Evolutionary conservation across 2,329 filamentous ascomycete species (phyloP), one percentile per base, ranked within the genome.

Genomic region (Thermomyces lanuginosus): DNA sequence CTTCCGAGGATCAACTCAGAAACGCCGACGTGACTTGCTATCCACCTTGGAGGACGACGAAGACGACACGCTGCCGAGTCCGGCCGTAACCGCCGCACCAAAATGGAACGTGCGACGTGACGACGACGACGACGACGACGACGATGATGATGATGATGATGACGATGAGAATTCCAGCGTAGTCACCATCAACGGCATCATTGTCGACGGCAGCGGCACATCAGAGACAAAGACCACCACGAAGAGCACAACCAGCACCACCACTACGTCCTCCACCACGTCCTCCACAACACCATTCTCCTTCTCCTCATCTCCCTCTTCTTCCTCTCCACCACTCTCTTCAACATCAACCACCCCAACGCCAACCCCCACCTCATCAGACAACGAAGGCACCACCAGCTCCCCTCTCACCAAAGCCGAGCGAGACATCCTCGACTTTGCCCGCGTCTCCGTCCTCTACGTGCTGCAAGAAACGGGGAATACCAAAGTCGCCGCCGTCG

Each of bases 1-100:
- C 0, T 92, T 93, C 49, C 69, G 79, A 39, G 76, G 74, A 33
- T 46, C 44, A 21, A 44, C 38, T 36, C 44, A 42, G 20, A 44
- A 38, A 26, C 43, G 46, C 15, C 48, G 46, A 32, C 38, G 15
- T 15, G 39, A 10, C 20, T 9, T n/a, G 12, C 8, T 15, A 22
- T 13, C 8, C 8, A 8, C 8, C 10, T 10, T 4, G 27, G 15
- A 2, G 12, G n/a, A 3, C n/a, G n/a, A n/a, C n/a, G n/a, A n/a
- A n/a, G n/a, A n/a, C n/a, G n/a, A n/a, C n/a, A n/a, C n/a, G n/a
- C n/a, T n/a, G n/a, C n/a, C n/a, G n/a, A n/a, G n/a, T n/a, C n/a
- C n/a, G n/a, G n/a, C n/a, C n/a, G n/a, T n/a, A n/a, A n/a, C n/a
- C n/a, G n/a, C n/a, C n/a, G n/a, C n/a, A n/a, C n/a, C n/a, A n/a